These are phyloP conservation scores for Sambucus nigra DNA, from an alignment of 129 eudicot genomes.

Conservation along the genomic window DNA sequence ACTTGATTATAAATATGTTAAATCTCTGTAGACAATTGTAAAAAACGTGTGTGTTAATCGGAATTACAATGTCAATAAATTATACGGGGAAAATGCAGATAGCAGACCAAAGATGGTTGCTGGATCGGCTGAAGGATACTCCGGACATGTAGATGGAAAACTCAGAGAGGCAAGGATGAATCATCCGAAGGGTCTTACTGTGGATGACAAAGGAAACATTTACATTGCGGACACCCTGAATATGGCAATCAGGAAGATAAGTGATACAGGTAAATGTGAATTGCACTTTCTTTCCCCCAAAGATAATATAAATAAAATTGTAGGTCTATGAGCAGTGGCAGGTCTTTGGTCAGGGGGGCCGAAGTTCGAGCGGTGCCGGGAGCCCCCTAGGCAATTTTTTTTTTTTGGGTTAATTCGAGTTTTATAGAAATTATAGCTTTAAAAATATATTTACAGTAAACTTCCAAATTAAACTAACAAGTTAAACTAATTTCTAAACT, in stretches of 20 bases:
- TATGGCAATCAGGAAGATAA: conserved; percentile 89
- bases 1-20: too few species aligned
- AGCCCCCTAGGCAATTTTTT: too few species aligned
- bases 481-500: too few species aligned
- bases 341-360: too few species aligned
- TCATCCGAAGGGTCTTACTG: conserved; percentile 76
- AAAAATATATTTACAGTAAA: too few species aligned
- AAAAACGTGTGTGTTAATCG: background rate
- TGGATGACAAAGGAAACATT: conserved; percentile 74
- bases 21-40: too few species aligned
- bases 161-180: conserved; percentile 81
- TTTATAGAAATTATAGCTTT: too few species aligned
- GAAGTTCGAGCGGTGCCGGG: too few species aligned
- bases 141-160: conserved; percentile 88
- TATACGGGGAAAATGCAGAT: conserved; percentile 39
- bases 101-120: conserved; percentile 75
- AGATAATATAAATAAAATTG: background rate
- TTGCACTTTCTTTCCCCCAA: background rate
- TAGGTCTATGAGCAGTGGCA: too few species aligned
- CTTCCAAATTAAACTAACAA: too few species aligned
- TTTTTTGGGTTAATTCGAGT: too few species aligned
- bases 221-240: conserved; percentile 88
- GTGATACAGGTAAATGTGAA: conserved; percentile 46
- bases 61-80: background rate
- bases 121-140: conserved; percentile 81